These are phyloP conservation scores for Coemansia pectinata DNA, from an alignment of 192 early-diverging fungal species.

Conservation along the genomic window DNA sequence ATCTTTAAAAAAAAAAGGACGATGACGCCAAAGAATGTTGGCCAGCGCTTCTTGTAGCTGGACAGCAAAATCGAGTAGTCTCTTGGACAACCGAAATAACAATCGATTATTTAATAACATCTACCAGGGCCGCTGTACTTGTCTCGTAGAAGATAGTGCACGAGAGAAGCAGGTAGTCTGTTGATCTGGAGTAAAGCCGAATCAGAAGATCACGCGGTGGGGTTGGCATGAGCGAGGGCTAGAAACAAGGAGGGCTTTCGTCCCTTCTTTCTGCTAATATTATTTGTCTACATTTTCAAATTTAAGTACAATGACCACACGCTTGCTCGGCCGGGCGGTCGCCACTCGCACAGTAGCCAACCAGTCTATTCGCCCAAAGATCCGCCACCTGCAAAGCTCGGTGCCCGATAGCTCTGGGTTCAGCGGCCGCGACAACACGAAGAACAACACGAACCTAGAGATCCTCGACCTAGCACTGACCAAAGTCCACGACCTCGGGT, in stretches of 20 bases:
- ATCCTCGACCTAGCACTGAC: constrained; percentile 68
- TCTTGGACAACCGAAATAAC: too few relatives aligned
- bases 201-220: too few relatives aligned
- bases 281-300: neutral
- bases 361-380: neutral
- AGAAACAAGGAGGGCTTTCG: neutral
- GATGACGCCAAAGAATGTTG: too few relatives aligned
- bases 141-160: too few relatives aligned
- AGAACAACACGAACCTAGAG: constrained; percentile 16
- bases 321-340: neutral
- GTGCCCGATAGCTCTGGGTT: constrained; percentile 6
- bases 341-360: neutral
- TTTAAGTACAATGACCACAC: neutral
- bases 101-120: too few relatives aligned
- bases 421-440: neutral
- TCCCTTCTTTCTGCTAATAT: neutral
- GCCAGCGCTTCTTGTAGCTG: too few relatives aligned
- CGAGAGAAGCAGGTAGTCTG: too few relatives aligned
- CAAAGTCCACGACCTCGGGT: constrained; percentile 72
- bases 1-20: too few relatives aligned
- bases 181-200: too few relatives aligned
- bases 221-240: too few relatives aligned
- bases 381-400: neutral
- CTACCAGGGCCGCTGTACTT: too few relatives aligned
- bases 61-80: too few relatives aligned